A percentile compares a stretch with the other conserved stretches of the same genome.
These are phyloP conservation scores for Apocynum venetum DNA, from an alignment of 257 asterid genomes.

Conservation along the genomic window DNA sequence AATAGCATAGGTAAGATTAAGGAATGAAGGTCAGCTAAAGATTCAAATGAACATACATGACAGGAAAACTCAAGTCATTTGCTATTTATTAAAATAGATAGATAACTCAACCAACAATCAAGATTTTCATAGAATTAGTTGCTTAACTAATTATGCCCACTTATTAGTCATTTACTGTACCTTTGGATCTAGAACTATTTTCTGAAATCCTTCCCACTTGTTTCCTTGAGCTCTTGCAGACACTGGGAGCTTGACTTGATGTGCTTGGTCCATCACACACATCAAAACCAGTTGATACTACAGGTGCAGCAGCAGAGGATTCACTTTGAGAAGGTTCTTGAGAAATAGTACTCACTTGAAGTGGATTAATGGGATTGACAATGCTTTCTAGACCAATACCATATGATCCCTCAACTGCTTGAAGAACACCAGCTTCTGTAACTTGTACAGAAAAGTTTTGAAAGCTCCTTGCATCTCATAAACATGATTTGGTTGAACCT, in stretches of 20 bases:
- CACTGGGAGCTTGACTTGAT: constrained; percentile 56
- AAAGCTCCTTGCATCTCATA: constrained; percentile 38
- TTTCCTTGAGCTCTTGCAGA: constrained; percentile 56
- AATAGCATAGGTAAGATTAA: background rate
- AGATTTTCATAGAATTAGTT: background rate
- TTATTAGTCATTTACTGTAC: constrained; percentile 3
- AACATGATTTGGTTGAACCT: constrained; percentile 31
- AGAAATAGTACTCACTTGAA: constrained; percentile 42
- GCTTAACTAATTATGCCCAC: background rate
- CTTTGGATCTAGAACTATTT: constrained; percentile 26
- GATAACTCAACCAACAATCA: background rate
- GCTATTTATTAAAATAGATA: background rate
- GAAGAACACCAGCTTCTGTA: constrained; percentile 41
- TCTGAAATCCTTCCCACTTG: constrained; percentile 51
- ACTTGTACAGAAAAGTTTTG: constrained; percentile 37
- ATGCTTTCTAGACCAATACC: constrained; percentile 39
- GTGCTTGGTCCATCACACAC: constrained; percentile 54
- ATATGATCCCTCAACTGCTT: constrained; percentile 45
- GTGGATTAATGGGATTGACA: constrained; percentile 38
- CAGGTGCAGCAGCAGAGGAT: constrained; percentile 66
- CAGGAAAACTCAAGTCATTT: background rate
- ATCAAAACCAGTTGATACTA: constrained; percentile 52
- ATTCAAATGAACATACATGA: background rate
- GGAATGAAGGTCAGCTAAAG: background rate
- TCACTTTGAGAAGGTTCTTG: constrained; percentile 79